These are phyloP conservation scores for Neurospora sp. DNA, from an alignment of 2,329 filamentous ascomycete genomes.

Conservation along the genomic window DNA sequence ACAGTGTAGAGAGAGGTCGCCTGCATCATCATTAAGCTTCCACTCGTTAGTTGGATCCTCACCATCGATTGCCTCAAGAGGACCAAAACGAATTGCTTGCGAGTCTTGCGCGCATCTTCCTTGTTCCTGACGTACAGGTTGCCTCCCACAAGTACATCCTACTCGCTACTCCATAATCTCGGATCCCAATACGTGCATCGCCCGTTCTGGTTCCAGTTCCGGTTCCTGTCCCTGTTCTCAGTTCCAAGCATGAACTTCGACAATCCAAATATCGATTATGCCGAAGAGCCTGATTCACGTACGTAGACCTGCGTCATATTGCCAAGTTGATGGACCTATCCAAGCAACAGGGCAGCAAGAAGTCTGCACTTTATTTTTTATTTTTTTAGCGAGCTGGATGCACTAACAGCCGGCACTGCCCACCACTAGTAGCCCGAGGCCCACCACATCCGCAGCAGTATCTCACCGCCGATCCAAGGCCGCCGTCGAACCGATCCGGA, in stretches of 20 bases:
- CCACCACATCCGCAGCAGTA: background rate
- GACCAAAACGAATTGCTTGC: background rate
- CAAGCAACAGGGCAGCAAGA: background rate
- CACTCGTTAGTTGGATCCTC: background rate
- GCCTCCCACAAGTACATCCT: background rate
- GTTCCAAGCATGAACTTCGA: conserved; percentile 28
- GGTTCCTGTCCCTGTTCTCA: background rate
- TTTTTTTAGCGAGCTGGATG: conserved; percentile 8
- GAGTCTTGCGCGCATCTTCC: conserved; percentile 5
- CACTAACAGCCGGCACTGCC: background rate
- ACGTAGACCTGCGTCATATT: conserved; percentile 14
- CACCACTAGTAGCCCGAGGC: background rate
- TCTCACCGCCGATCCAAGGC: background rate
- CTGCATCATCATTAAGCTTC: background rate
- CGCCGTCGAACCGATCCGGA: background rate
- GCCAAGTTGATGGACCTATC: background rate
- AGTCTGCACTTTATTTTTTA: background rate
- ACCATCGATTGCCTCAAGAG: background rate
- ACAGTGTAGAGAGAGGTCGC: background rate
- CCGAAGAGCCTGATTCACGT: conserved; percentile 24
- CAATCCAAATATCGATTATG: conserved; percentile 26
- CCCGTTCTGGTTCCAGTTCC: background rate
- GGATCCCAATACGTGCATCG: background rate
- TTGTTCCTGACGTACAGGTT: background rate
- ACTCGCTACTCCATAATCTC: background rate